These are phyloP conservation scores for Globisporangium uncinulatum DNA, from an alignment of 352 stramenopile species.

Conservation along the genomic window DNA sequence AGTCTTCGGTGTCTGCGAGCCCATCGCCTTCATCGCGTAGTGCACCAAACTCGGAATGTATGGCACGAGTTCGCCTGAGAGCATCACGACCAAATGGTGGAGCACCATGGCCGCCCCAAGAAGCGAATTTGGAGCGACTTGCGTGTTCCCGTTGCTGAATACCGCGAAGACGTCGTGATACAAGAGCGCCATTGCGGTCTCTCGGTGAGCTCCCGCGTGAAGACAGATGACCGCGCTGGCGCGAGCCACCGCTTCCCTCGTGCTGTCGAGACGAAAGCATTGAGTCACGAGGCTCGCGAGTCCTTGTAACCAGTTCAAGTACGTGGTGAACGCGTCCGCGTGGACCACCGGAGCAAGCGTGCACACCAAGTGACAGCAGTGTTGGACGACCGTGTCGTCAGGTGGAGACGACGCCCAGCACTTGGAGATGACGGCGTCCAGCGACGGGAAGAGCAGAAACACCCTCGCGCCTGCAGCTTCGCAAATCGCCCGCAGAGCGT, in stretches of 20 bases:
- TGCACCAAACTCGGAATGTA: constrained; percentile 68
- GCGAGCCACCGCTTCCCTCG: constrained; percentile 27
- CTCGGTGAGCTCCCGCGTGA: constrained; percentile 17
- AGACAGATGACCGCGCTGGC: constrained; percentile 47
- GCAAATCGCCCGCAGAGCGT: constrained; percentile 35
- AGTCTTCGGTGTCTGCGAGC: constrained; percentile 28
- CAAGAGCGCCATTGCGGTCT: constrained; percentile 41
- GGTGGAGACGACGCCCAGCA: constrained; percentile 22
- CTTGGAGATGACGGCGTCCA: constrained; percentile 32
- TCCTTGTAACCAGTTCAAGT: constrained; percentile 39
- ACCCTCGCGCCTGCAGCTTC: constrained; percentile 20
- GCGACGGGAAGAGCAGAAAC: constrained; percentile 25
- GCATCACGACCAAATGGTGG: constrained; percentile 32
- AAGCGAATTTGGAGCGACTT: constrained; percentile 2
- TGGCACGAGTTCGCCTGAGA: constrained; percentile 31
- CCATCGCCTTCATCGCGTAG: constrained; percentile 67
- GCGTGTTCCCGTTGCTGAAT: constrained; percentile 12
- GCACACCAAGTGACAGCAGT: constrained; percentile 42
- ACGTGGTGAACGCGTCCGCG: constrained; percentile 18
- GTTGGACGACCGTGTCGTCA: constrained; percentile 34
- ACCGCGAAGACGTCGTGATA: constrained; percentile 42
- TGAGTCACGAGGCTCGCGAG: constrained; percentile 24
- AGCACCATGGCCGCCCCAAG: constrained; percentile 52
- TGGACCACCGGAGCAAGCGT: constrained; percentile 33
- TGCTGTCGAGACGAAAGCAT: constrained; percentile 18